Conservation (phyloP, 768 basidiomycete genomes). For the Agaricus subrufescens region DNA sequence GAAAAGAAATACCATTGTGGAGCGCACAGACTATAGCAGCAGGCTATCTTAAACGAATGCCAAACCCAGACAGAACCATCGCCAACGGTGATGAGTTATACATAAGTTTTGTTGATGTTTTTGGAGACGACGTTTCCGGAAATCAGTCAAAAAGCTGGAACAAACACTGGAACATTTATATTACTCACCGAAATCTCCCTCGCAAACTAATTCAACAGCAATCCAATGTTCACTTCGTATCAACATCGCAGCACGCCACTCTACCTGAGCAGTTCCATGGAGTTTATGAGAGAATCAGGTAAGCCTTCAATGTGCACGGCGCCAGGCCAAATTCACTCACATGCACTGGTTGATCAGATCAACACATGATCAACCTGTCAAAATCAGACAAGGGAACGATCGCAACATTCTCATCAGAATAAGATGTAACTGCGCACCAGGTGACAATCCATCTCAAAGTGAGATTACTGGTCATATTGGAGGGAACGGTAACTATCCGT, state of each 20-base stretch:
- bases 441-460: constrained; percentile 37
- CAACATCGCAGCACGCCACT: constrained; percentile 30
- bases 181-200: constrained; percentile 31
- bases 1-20: constrained; percentile 17
- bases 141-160: constrained; percentile 41
- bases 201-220: constrained; percentile 29
- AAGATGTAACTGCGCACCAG: constrained; percentile 23
- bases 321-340: background rate
- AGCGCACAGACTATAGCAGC: constrained; percentile 11
- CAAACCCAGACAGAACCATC: constrained; percentile 25
- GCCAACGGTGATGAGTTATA: constrained; percentile 27
- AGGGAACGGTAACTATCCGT: constrained; percentile 32
- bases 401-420: constrained; percentile 21
- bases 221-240: constrained; percentile 32
- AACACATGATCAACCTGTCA: constrained; percentile 26
- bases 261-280: constrained; percentile 33
- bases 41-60: constrained; percentile 23
- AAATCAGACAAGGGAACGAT: constrained; percentile 24
- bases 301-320: background rate
- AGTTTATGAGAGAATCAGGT: constrained; percentile 28
- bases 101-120: constrained; percentile 26
- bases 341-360: constrained; percentile 14
- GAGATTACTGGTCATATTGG: constrained; percentile 36
- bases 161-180: constrained; percentile 38
- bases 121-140: constrained; percentile 39